Evolutionary conservation across 805 yeast species (phyloP).

Genomic region (Tetrapisispora fleetii): DNA sequence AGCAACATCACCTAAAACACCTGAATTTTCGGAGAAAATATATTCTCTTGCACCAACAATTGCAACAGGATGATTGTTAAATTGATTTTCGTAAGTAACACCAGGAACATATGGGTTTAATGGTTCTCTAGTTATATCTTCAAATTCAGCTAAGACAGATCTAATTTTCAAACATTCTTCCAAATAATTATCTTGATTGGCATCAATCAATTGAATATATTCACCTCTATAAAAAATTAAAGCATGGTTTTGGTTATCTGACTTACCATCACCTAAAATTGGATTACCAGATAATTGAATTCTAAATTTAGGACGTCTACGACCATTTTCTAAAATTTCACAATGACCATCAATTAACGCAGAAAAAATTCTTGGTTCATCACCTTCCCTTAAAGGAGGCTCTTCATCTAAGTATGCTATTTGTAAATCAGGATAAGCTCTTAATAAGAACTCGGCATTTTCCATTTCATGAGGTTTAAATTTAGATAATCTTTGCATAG

Average conservation of each 20-base stretch:
- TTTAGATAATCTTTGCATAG: constrained; percentile 74
- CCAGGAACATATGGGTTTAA: constrained; percentile 53
- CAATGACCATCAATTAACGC: constrained; percentile 75
- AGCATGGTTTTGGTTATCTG: constrained; percentile 89
- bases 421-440: constrained; percentile 77
- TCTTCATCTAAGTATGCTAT: constrained; percentile 94
- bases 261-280: constrained; percentile 86
- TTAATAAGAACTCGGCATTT: constrained; percentile 67
- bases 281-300: constrained; percentile 76
- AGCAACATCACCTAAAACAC: constrained; percentile 90
- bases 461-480: constrained; percentile 67
- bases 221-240: constrained; percentile 86
- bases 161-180: constrained; percentile 91
- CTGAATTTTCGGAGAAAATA: constrained; percentile 85
- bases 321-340: constrained; percentile 58
- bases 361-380: constrained; percentile 61
- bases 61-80: constrained; percentile 81
- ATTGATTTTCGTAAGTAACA: constrained; percentile 30
- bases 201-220: constrained; percentile 88
- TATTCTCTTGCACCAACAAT: constrained; percentile 93
- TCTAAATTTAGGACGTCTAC: constrained; percentile 67
- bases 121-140: constrained; percentile 52
- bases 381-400: constrained; percentile 61
- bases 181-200: constrained; percentile 89
- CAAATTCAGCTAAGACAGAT: constrained; percentile 81